phyloP scores from a whole-genome alignment of 108 stramenopile species.

The Poteriospumella lacustris region DNA sequence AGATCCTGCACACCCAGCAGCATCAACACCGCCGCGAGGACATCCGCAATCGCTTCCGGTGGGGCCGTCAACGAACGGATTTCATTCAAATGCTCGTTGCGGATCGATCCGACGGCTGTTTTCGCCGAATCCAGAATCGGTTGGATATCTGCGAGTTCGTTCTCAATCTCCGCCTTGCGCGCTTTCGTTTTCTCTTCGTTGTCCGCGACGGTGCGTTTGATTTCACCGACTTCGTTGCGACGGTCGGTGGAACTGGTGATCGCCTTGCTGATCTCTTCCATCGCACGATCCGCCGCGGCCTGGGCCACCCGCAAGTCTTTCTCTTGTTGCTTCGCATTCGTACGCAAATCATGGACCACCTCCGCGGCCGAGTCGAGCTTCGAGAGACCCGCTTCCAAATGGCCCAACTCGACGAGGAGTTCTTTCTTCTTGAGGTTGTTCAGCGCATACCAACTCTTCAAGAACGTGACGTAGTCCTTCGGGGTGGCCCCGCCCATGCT shows the following conservation, averaged over 20 bases:
- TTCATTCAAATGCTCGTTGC: conserved; percentile 56
- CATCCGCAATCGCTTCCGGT: conserved; percentile 58
- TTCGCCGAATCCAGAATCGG: conserved; percentile 59
- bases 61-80: conserved; percentile 56
- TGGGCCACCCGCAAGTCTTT: conserved; percentile 51
- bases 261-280: conserved; percentile 61
- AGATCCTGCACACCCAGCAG: conserved; percentile 56
- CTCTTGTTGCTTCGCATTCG: conserved; percentile 47
- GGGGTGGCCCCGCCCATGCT: conserved; percentile 40
- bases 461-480: conserved; percentile 47
- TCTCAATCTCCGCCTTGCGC: conserved; percentile 54
- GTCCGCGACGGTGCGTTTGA: conserved; percentile 40
- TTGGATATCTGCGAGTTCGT: conserved; percentile 52
- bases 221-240: conserved; percentile 46
- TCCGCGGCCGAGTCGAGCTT: conserved; percentile 55
- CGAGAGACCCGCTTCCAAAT: conserved; percentile 50
- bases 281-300: conserved; percentile 54
- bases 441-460: conserved; percentile 31
- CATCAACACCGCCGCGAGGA: conserved; percentile 55
- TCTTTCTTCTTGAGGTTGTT: conserved; percentile 15
- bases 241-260: conserved; percentile 49
- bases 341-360: conserved; percentile 53
- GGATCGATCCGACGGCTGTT: conserved; percentile 56
- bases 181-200: conserved; percentile 47
- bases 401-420: conserved; percentile 39